Base-by-base conservation (phyloP, 495 filamentous ascomycete genomes). In the Talaromyces stipitatus region DNA sequence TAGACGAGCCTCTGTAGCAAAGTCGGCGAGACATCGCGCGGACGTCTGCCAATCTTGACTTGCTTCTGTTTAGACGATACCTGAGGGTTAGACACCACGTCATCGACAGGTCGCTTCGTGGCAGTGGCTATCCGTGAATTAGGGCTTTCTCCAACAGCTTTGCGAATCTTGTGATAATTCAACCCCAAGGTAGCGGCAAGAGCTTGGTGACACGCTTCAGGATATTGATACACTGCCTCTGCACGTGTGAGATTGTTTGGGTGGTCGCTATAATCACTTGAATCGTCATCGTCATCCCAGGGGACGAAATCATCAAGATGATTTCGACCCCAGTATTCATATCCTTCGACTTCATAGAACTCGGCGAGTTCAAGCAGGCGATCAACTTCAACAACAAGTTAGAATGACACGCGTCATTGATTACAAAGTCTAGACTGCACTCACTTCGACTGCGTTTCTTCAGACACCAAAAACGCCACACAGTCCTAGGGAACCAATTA, bases 391-490 rank as follows among this genome's bases (percentile, higher is more conserved):
- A 61, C 67, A 63, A 66, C 59, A 62, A 20, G 10, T 50, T 28
- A 28, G 11, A 11, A 7, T 22, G 2, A 41, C 50, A n/a, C 24
- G n/a, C 43, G 32, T 45, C 52, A 57, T 61, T 26, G 33, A 45
- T 54, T 11, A 12, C 24, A 32, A 54, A n/a, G n/a, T 30, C 30
- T 22, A n/a, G 43, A 47, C 28, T 30, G 48, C 24, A 67, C 72
- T 72, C 61, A 75, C 72, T 58, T 58, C 71, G 64, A 60, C 69
- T 75, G 60, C 68, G 64, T 62, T 75, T 72, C 63, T 73, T 73
- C 56, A 75, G 53, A 30, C 69, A 72, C 72, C 72, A 75, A 52
- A 75, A 75, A 41, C 69, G 65, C 71, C 71, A 75, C 20, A 75
- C 69, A 0, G 72, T 72, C 18, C 66, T 61, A 10, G 72, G 72